Percentiles rank a stretch among this genome's conserved stretches.
These are phyloP conservation scores for Tetrapisispora fleetii DNA, from an alignment of 805 yeast species.

Conservation along the genomic window DNA sequence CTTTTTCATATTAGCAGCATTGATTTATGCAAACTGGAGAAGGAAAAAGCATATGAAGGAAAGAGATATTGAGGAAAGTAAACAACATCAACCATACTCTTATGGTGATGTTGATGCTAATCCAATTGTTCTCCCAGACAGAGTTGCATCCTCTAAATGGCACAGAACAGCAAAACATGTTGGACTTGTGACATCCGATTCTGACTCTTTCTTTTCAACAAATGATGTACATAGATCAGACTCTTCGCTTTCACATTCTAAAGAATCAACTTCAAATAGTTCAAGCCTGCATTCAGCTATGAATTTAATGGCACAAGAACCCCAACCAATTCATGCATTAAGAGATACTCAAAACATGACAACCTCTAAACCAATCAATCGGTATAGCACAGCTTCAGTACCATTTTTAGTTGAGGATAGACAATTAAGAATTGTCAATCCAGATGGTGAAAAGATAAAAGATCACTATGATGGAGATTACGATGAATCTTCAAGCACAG, in stretches of 20 bases:
- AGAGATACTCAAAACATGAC: conserved; percentile 21
- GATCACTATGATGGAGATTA: conserved; percentile 1
- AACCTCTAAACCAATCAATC: conserved; percentile 32
- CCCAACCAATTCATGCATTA: conserved; percentile 8
- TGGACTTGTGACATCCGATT: conserved; percentile 2
- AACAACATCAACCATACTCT: conserved; percentile 29
- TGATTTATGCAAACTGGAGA: conserved; percentile 35
- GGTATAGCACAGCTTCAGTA: conserved; percentile 45
- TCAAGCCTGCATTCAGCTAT: neutral
- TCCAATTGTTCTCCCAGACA: conserved; percentile 18
- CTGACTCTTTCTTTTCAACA: neutral
- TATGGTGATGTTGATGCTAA: conserved; percentile 26
- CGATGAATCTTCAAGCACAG: neutral
- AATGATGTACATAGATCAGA: neutral
- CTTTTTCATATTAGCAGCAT: conserved; percentile 28
- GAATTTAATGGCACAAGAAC: neutral
- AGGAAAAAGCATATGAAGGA: conserved; percentile 30
- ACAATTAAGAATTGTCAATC: conserved; percentile 42
- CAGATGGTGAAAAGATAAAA: conserved; percentile 21
- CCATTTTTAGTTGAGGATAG: conserved; percentile 37
- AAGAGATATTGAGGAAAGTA: conserved; percentile 36
- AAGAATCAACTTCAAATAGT: neutral
- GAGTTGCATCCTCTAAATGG: conserved; percentile 8
- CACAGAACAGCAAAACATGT: conserved; percentile 8
- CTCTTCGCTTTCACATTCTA: neutral